Base-by-base conservation (phyloP, 2,329 filamentous ascomycete genomes). In the Dothistroma septosporum region DNA sequence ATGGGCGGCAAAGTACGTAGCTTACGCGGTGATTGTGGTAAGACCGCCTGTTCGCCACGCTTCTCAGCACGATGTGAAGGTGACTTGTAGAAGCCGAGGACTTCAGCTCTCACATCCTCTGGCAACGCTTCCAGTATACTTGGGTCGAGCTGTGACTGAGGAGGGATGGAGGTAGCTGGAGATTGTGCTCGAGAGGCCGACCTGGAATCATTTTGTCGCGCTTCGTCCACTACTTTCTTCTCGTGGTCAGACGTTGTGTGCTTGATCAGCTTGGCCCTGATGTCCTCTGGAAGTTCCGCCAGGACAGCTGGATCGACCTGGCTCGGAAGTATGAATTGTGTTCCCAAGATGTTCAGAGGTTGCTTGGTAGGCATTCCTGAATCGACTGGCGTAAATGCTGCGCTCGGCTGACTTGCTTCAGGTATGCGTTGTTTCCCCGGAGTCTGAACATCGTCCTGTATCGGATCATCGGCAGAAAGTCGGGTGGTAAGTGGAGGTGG, bases 281-380 rank as follows among this genome's bases (percentile, higher is more conserved):
- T 96, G 71, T 96, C 91, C 33, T 80, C 81, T 0, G 93, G 93
- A 3, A 99, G 80, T 69, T 95, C 92, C 1, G 89, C 89, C 3
- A 97, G 76, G 0, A 96, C 88, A n/a, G 82, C 80, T 0, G 88
- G 87, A 71, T 99, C 94, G 1, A 90, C 83, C 66, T 96, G 90
- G 0, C 84, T 84, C 0, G 94, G 94, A 67, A 99, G 81, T 52
- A 97, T 85, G 70, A 99, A 99, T 70, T 99, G 94, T 0, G 93
- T 96, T 1, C 93, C 91, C 2, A 86, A 80, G 2, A 91, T 83
- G 69, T 97, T 96, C 22, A 96, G 78, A 1, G 87, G 87, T 63
- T 83, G 88, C 22, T 77, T 88, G 78, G 75, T 85, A 78, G 65
- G 77, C 61, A 72, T 89, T 19, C 60, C 65, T 2, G 64, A 63